Base-by-base conservation (phyloP, 2,329 filamentous ascomycete genomes). In the Chaetomiaceae sp. region DNA sequence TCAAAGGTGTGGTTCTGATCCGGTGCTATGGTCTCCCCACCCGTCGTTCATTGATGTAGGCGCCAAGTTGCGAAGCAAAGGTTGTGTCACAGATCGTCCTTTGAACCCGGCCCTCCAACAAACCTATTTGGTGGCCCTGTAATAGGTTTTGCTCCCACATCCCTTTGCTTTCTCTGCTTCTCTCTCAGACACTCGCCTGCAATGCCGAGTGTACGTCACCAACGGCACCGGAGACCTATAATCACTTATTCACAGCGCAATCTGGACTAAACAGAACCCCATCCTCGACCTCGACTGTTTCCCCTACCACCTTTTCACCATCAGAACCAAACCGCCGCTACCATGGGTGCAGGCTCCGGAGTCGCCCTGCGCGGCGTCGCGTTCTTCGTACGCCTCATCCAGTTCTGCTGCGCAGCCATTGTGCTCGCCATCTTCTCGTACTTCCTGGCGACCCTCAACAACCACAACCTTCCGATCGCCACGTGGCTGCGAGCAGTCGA, bases 341-440 rank as follows among this genome's bases (percentile, higher is more conserved):
- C 49, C 44, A 86, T 85, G 82, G 78, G 73, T 52, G 64, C 70
- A 49, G 71, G 72, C 52, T 66, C 69, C 36, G 79, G 81, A 53
- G 65, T 82, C 51, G 72, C 79, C 57, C 78, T 95, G 58, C 88
- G 87, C 59, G 67, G 76, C 49, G 49, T 77, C 38, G 84, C 88
- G 60, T 84, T 84, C 63, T 74, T 83, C 63, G 70, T 94, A 59
- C 86, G 91, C 56, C 68, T 76, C 54, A 68, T 95, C 47, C 79
- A 88, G 59, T 84, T 95, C 65, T 73, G 78, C 62, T 86, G 81
- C 64, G 74, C 84, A 8, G 80, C 75, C 49, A 74, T 95, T 55
- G 77, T 91, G 51, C 77, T 96, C 51, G 84, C 78, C 56, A 78
- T 93, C 60, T 90, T 84, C 73, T 83, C 82, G 40, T 95, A 94